Base-by-base conservation (phyloP, 2,329 filamentous ascomycete species). In the Daldinia eschscholtzii region DNA sequence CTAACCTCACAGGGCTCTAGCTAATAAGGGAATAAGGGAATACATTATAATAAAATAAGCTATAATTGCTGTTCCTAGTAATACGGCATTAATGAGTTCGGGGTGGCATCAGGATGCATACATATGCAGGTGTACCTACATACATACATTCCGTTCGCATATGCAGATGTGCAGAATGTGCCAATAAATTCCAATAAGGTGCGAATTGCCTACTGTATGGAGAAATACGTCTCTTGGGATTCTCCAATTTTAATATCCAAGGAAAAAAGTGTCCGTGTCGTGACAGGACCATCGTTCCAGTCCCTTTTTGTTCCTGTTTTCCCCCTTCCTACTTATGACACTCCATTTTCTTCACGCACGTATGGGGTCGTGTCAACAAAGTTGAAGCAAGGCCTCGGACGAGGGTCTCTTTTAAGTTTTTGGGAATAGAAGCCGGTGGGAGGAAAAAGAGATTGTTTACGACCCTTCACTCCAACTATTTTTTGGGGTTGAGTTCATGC, bases 191-290 rank as follows among this genome's bases (percentile, higher is more conserved):
- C 28, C 26, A 53, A 48, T 57, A 44, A 28, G 30, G 42, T 64
- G 44, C 59, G 59, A 67, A 69, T 65, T 67, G 57, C 63, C 69
- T 69, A 69, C 63, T 69, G 66, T 71, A 71, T 67, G 69, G 69
- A 65, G 65, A 65, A 42, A 46, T 37, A 37, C 37, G 41, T 64
- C 55, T 62, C 62, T 10, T 65, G 56, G 53, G 57, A 42, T 68
- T 71, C 69, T 62, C 69, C 69, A 71, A 69, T 71, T 71, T 71
- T 69, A 71, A 71, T 71, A 71, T 71, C 65, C 65, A 66, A 50
- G 68, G 48, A 65, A 65, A 71, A 71, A 64, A 66, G 65, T 53
- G 69, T 69, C 66, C 65, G 69, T 71, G 69, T 71, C 65, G 66
- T 67, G 63, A 66, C 61, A 56, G 66, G 60, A 66, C 60, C 65